A percentile compares a stretch with the other conserved stretches of the same genome.
Evolutionary conservation across 139 green algal species (phyloP).

Genomic region (Tetradesmus lagerheimii): DNA sequence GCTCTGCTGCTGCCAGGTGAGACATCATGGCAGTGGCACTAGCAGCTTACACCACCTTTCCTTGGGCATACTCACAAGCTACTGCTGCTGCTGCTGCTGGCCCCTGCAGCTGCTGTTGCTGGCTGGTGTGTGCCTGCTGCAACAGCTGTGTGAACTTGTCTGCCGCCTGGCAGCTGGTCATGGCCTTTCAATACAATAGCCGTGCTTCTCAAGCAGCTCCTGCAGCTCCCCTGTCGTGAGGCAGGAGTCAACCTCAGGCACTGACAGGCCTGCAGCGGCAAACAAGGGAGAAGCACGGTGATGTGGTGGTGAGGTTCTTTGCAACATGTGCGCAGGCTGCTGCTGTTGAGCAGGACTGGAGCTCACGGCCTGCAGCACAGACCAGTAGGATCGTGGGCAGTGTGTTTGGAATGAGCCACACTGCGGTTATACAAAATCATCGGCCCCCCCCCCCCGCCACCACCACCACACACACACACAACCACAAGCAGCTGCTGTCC

Average conservation of each 20-base stretch:
- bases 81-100: constrained; percentile 18
- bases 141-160: constrained; percentile 40
- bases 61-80: background rate
- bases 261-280: constrained; percentile 40
- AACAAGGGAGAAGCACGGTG: no score
- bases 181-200: background rate
- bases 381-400: no score
- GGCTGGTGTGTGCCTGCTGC: constrained; percentile 26
- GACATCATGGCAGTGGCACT: constrained; percentile 52
- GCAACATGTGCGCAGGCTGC: no score
- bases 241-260: constrained; percentile 92
- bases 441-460: no score
- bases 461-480: no score
- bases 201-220: constrained; percentile 78
- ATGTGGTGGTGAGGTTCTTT: no score
- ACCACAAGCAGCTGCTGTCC: no score
- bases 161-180: background rate
- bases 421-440: no score
- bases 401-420: no score
- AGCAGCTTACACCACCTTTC: background rate
- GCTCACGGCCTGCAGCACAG: no score
- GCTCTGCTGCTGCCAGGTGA: constrained; percentile 84
- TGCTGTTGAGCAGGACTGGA: no score
- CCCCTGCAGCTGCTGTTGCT: constrained; percentile 41
- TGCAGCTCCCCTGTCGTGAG: constrained; percentile 91